Evolutionary conservation across 768 basidiomycete genomes (phyloP), one percentile per base, ranked within the genome.

Genomic region (Lactarius tabidus): DNA sequence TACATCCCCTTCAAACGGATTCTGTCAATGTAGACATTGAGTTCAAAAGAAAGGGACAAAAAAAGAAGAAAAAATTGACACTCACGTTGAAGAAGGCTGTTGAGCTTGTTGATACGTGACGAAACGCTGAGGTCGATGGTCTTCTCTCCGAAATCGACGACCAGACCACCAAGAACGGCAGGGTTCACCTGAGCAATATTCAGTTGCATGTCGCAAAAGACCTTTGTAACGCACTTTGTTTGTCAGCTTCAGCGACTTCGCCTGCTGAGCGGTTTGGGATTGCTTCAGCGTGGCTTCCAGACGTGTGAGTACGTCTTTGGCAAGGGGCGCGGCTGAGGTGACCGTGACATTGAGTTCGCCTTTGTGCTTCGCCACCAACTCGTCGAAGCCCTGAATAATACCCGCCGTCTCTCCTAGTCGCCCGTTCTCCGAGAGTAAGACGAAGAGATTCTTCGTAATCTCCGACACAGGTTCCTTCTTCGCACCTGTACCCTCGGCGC

Each of bases 91-190:
- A 98, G 81, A 72, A 90, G 83, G 70, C 85, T 85, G 84, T 98
- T 98, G 74, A 98, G 85, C 78, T 95, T 96, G 75, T 88, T 96
- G 72, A 98, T 93, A 61, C 93, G 91, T 38, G 93, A 93, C 57
- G 87, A 88, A 62, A 96, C 95, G 71, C 93, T 95, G 65, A 98
- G 84, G 79, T 99, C 97, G 72, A 99, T 90, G 60, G 93, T 94
- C 82, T 96, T 96, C 82, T 98, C 97, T 68, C 95, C 96, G 74
- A 99, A 94, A 79, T 99, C 97, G 57, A 99, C 89, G 66, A 98
- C 83, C 65, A 98, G 76, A 58, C 97, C 97, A 64, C 96, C 97
- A 67, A 98, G 78, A 63, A 98, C 80, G n/a, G 85, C 79, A 52
- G 94, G 87, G 81, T 98, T 95, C 73, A 98, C 90, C 94, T 96